Conservation (phyloP, 305 asterid genomes). For the Fraxinus ornus region DNA sequence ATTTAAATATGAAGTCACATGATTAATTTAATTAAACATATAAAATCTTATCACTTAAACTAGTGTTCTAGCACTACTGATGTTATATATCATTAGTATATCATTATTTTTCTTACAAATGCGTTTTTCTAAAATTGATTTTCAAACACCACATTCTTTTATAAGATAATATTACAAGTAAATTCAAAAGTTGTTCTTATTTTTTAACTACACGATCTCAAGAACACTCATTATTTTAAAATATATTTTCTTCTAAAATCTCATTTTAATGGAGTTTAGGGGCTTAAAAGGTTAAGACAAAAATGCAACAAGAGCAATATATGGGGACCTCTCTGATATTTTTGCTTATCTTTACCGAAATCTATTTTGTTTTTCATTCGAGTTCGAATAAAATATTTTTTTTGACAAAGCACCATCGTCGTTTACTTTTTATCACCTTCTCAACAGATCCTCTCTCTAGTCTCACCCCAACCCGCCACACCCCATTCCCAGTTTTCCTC, state of each 20-base stretch:
- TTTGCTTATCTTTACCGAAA: not conserved
- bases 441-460: constrained; percentile 20
- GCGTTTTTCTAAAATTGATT: too few species aligned
- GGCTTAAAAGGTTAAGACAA: not conserved
- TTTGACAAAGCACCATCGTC: constrained; percentile 33
- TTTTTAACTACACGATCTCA: too few species aligned
- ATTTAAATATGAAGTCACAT: too few species aligned
- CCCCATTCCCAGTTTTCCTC: constrained; percentile 6
- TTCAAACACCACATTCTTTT: too few species aligned
- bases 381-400: constrained; percentile 4
- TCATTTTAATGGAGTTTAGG: not conserved
- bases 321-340: constrained; percentile 3
- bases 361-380: not conserved
- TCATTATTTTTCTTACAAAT: too few species aligned
- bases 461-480: not conserved
- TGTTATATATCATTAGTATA: too few species aligned
- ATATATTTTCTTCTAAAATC: not conserved
- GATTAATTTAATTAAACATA: not conserved
- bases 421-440: constrained; percentile 37
- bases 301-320: not conserved
- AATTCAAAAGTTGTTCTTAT: not conserved
- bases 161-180: too few species aligned
- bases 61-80: not conserved
- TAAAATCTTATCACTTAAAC: too few species aligned
- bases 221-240: not conserved